Percentiles rank a stretch among this genome's conserved stretches.
These are phyloP conservation scores for Myxozyma kluyveri DNA, from an alignment of 805 yeast genomes.

Conservation along the genomic window DNA sequence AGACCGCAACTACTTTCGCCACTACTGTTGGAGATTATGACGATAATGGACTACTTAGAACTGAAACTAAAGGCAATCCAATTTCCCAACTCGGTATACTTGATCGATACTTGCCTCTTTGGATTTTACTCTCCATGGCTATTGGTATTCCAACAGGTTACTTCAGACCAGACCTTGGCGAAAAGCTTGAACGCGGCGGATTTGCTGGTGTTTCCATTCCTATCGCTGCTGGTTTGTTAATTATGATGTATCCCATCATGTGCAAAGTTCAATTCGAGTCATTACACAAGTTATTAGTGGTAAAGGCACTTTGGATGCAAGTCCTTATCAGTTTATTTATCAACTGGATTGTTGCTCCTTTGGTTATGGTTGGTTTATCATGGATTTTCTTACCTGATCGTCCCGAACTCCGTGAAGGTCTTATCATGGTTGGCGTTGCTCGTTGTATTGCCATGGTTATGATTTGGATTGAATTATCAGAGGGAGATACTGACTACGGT, in stretches of 20 bases:
- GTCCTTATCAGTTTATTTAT: slow-evolving; percentile 45
- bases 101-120: slow-evolving; percentile 33
- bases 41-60: slow-evolving; percentile 7
- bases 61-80: slow-evolving; percentile 21
- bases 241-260: slow-evolving; percentile 59
- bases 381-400: slow-evolving; percentile 52
- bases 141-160: slow-evolving; percentile 33
- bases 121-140: slow-evolving; percentile 34
- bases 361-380: slow-evolving; percentile 55
- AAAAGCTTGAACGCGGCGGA: slow-evolving; percentile 27
- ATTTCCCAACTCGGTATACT: slow-evolving; percentile 26
- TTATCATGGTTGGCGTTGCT: slow-evolving; percentile 60
- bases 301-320: slow-evolving; percentile 34
- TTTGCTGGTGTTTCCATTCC: slow-evolving; percentile 35
- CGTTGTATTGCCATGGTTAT: slow-evolving; percentile 62
- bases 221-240: slow-evolving; percentile 47
- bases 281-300: slow-evolving; percentile 36
- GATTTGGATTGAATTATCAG: slow-evolving; percentile 56
- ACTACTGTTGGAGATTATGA: slow-evolving; percentile 11
- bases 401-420: slow-evolving; percentile 51
- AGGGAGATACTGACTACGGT: slow-evolving; percentile 52
- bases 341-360: slow-evolving; percentile 58
- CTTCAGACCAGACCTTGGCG: slow-evolving; percentile 31
- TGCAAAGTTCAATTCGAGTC: slow-evolving; percentile 55
- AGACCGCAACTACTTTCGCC: neutral